Percentiles rank a stretch among this genome's conserved stretches.
phyloP scores from a whole-genome alignment of 1,284 basidiomycete species.

The Chondrostereum purpureum region DNA sequence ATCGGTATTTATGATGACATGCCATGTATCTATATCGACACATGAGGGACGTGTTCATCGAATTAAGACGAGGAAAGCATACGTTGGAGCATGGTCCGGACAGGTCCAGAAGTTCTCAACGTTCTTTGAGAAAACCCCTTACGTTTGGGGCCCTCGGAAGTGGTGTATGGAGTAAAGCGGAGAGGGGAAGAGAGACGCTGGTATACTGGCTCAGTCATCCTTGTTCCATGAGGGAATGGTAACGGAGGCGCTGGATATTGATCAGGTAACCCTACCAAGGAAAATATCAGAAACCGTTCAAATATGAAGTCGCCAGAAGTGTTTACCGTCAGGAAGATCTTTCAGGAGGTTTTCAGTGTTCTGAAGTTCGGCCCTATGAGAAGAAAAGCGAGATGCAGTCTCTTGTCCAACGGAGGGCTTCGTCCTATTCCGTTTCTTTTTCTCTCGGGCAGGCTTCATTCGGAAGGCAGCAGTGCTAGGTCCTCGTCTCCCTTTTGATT shows the following conservation, averaged over 20 bases:
- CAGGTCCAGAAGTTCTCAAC: slow-evolving; percentile 10
- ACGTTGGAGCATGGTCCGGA: slow-evolving; percentile 47
- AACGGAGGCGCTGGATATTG: background rate
- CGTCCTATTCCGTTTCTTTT: no score
- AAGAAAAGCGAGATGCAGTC: no score
- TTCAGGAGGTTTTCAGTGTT: no score
- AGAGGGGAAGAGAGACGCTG: background rate
- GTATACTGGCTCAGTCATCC: background rate
- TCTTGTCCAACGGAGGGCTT: no score
- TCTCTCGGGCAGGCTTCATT: no score
- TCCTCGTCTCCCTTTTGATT: slow-evolving; percentile 4
- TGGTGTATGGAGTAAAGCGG: slow-evolving; percentile 11
- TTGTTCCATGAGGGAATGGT: background rate
- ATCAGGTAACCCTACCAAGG: background rate
- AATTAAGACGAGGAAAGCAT: slow-evolving; percentile 15
- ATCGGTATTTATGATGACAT: slow-evolving; percentile 44
- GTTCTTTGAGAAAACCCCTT: background rate
- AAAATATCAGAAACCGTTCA: no score
- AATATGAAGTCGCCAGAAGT: no score
- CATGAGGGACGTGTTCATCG: slow-evolving; percentile 8
- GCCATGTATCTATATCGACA: slow-evolving; percentile 45
- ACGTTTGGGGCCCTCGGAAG: background rate
- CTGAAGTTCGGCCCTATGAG: no score
- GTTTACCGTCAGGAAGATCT: no score
- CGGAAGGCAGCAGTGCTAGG: background rate